Evolutionary conservation across 495 filamentous ascomycete genomes (phyloP), one percentile per base, ranked within the genome.

Genomic region (Tuber indicum): DNA sequence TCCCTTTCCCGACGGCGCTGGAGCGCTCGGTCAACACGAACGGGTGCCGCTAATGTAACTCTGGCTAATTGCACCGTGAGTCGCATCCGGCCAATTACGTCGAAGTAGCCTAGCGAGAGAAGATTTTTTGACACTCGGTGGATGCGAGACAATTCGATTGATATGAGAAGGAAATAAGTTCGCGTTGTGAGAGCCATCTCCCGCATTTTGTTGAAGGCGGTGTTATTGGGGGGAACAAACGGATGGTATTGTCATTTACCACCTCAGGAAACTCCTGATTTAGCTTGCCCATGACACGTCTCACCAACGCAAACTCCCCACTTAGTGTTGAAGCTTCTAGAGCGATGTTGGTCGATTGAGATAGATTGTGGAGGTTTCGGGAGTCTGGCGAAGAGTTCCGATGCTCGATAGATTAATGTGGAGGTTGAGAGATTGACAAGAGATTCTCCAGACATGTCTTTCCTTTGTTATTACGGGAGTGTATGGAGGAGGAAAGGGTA

Each of bases 1-100:
- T 84, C 84, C 32, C 84, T 82, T 72, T 86, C 85, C 78, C 85
- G 82, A 71, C 82, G 79, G 58, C 80, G 77, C 72, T 84, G 85
- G 71, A 86, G 72, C 3, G 85, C 85, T 21, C 85, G 84, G 77
- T 86, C 85, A 36, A 86, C 85, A 44, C 85, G 77, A 76, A 86
- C 85, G 6, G 85, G 85, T 2, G 86, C 84, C 1, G 85, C 85
- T 17, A 86, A 76, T 19, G 85, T 86, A 39, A 86, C 84, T 70
- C 83, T 79, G 10, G 84, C 85, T 39, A 86, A 84, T 80, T 85
- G 85, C 73, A 85, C 81, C 10, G 85, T 85, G 66, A 85, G 74
- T 74, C 83, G 74, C 43, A 84, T 81, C 49, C 85, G 79, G 12
- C 85, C 85, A 43, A 86, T 74, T 32, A 86, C 81, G 75, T 86